A percentile compares a stretch with the other conserved stretches of the same genome.
Conservation (phyloP, 768 basidiomycete species). For the Dioszegia aurantiaca region DNA sequence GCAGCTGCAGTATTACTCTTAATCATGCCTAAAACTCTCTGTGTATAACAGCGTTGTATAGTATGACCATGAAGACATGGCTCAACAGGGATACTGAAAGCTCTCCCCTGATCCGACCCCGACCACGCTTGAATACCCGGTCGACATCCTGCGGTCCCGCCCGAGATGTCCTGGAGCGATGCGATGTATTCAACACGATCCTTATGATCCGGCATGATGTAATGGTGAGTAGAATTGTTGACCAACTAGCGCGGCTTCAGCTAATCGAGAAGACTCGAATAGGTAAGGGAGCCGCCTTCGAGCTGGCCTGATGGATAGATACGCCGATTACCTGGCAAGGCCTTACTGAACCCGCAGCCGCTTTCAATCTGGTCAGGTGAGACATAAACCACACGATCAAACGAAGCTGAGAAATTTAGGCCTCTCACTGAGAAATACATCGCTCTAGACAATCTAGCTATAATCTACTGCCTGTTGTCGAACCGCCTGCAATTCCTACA, state of each 20-base stretch:
- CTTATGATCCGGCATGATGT: slow-evolving; percentile 13
- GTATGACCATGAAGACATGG: slow-evolving; percentile 3
- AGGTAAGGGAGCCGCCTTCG: too few relatives aligned
- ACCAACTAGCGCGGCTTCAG: too few relatives aligned
- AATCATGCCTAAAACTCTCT: too few relatives aligned
- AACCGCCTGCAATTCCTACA: slow-evolving; percentile 22
- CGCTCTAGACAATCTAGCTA: slow-evolving; percentile 17
- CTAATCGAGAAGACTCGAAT: slow-evolving; percentile 7
- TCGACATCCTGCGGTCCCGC: slow-evolving; percentile 13
- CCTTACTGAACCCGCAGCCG: slow-evolving; percentile 5
- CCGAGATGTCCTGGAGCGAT: slow-evolving; percentile 11
- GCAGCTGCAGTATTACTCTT: too few relatives aligned
- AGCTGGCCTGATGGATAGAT: slow-evolving; percentile 10
- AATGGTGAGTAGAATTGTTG: slow-evolving; percentile 20
- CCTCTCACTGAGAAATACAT: slow-evolving; percentile 18
- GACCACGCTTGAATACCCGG: not conserved
- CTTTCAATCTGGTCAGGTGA: slow-evolving; percentile 6
- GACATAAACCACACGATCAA: not conserved
- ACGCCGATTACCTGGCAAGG: slow-evolving; percentile 16
- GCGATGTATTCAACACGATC: slow-evolving; percentile 22
- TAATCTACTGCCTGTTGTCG: slow-evolving; percentile 21
- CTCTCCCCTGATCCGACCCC: slow-evolving; percentile 14
- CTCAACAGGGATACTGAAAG: slow-evolving; percentile 12
- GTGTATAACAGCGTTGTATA: not conserved
- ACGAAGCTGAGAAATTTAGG: slow-evolving; percentile 9